Evolutionary conservation across 441 rosid genomes (phyloP), one percentile per base, ranked within the genome.

Genomic region (Pelargonium cotyledonis): DNA sequence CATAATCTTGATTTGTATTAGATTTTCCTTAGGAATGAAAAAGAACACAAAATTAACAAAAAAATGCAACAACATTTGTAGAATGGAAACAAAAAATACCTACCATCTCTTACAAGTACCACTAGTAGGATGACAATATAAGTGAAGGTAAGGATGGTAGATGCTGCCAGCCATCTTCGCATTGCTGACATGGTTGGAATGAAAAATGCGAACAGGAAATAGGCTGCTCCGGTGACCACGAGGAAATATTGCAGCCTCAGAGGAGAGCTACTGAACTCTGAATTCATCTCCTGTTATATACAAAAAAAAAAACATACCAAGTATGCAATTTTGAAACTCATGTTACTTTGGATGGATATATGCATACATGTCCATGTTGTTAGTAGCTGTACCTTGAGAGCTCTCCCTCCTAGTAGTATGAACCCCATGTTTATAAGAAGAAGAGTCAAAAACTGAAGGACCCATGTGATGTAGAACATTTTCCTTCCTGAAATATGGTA

Each of bases 151-250:
- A 78, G 69, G 61, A 72, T 14, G 11, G 57, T 38, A 11, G 81
- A 78, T 43, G 26, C 73, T 4, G 57, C 70, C 63, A 80, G 35
- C 80, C 83, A 80, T 16, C 65, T 31, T 55, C 78, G 46, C 74
- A 74, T 72, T 2, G 76, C 80, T 1, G 80, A 80, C 70, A 80
- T 62, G 31, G 80, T 77, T 12, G 80, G 80, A 23, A 74, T 60
- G 44, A 51, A 65, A 51, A 8, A 65, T 18, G 83, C 62, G 44
- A 80, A 74, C 14, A 14, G 1, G 65, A 72, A 72, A 51, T 68
- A 77, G 53, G 76, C 66, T 8, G 71, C 71, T 41, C 83, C 83
- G 3, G 78, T 64, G n/a, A 80, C 40, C 51, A 47, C 9, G 3
- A 77, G 67, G 49, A 46, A 72, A 19, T 77, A 69, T 18, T 77